A percentile compares a stretch with the other conserved stretches of the same genome.
Conservation (phyloP, 169 alveolate genomes). For the Miamiensis avidus region DNA sequence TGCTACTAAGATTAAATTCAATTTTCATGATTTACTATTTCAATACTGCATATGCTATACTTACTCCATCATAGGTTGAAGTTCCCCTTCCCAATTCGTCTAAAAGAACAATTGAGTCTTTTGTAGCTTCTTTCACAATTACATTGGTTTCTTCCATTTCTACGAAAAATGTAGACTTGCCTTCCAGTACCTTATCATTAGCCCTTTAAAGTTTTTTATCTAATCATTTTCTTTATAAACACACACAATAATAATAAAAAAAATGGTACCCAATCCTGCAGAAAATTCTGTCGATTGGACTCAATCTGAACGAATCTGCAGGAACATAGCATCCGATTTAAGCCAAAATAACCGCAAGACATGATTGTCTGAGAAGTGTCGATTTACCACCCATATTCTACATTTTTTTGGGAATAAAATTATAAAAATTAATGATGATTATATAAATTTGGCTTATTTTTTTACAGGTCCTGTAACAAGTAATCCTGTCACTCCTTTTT, state of each 20-base stretch:
- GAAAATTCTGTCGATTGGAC: conserved; percentile 96
- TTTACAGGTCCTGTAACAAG: conserved; percentile 20
- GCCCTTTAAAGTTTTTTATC: conserved; percentile 86
- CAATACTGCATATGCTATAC: conserved; percentile 93
- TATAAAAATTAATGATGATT: no score
- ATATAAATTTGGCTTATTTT: no score
- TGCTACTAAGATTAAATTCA: no score
- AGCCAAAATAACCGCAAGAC: conserved; percentile 96
- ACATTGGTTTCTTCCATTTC: conserved; percentile 97
- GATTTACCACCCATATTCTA: conserved; percentile 99
- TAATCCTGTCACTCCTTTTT: conserved; percentile 6
- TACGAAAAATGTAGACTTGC: conserved; percentile 97
- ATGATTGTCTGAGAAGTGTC: conserved; percentile 96
- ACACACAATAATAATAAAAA: neutral
- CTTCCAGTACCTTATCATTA: conserved; percentile 96
- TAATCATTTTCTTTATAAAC: neutral
- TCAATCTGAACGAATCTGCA: conserved; percentile 83
- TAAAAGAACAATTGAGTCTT: conserved; percentile 92
- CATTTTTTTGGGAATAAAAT: no score
- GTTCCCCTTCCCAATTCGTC: conserved; percentile 99
- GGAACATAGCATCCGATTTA: conserved; percentile 99
- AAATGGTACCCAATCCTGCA: conserved; percentile 33
- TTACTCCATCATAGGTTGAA: conserved; percentile 98
- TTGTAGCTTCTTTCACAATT: conserved; percentile 78
- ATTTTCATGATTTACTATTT: conserved; percentile 2